These are phyloP conservation scores for Wickerhamomyces rabaulensis DNA, from an alignment of 805 yeast species.

Conservation along the genomic window DNA sequence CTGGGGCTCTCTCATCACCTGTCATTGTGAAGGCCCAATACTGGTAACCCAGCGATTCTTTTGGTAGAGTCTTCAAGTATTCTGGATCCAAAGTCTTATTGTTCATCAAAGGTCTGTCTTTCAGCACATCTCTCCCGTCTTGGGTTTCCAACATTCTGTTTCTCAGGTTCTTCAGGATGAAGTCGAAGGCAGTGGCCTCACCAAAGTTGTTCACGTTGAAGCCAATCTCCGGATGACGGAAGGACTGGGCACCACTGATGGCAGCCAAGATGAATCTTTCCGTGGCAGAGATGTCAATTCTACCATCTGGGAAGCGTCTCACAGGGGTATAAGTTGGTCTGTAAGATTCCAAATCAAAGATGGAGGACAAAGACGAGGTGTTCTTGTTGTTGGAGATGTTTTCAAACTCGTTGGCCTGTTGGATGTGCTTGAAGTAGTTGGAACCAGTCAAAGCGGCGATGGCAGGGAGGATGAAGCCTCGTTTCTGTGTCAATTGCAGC, in stretches of 20 bases:
- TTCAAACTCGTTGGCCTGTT: slow-evolving; percentile 58
- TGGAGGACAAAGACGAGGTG: slow-evolving; percentile 1
- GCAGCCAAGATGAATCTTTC: slow-evolving; percentile 63
- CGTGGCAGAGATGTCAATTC: slow-evolving; percentile 61
- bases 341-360: slow-evolving; percentile 12
- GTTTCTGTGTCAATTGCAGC: neutral
- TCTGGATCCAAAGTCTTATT: slow-evolving; percentile 63
- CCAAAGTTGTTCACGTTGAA: slow-evolving; percentile 79
- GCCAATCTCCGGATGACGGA: slow-evolving; percentile 69
- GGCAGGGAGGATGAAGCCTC: slow-evolving; percentile 13
- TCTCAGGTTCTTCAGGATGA: slow-evolving; percentile 57
- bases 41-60: slow-evolving; percentile 70
- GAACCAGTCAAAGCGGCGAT: slow-evolving; percentile 19
- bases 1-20: slow-evolving; percentile 90
- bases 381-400: slow-evolving; percentile 29
- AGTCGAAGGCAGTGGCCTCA: slow-evolving; percentile 79
- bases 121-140: slow-evolving; percentile 70
- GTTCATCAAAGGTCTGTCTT: slow-evolving; percentile 81
- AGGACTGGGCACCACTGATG: slow-evolving; percentile 76
- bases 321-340: slow-evolving; percentile 29
- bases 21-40: slow-evolving; percentile 85
- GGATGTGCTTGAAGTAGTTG: slow-evolving; percentile 36
- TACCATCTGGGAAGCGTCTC: slow-evolving; percentile 57
- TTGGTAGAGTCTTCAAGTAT: slow-evolving; percentile 53
- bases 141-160: slow-evolving; percentile 70